These are phyloP conservation scores for Fusarium coicis DNA, from an alignment of 2,329 filamentous ascomycete genomes.

Conservation along the genomic window DNA sequence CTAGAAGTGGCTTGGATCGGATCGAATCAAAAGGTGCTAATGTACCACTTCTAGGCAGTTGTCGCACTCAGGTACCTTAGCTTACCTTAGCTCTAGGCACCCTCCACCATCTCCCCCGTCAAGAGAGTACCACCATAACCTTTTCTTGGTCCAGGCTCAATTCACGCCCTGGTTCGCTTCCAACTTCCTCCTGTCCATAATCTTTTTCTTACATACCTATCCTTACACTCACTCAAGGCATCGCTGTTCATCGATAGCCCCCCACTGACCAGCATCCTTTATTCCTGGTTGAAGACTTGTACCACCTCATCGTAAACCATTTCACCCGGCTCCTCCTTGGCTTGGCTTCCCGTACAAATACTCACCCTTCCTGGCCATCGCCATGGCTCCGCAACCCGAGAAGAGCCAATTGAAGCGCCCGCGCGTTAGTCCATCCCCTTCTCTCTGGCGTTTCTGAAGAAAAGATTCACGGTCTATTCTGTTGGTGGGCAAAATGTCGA, in stretches of 20 bases:
- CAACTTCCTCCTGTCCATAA: conserved; percentile 22
- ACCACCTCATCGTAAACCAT: conserved; percentile 24
- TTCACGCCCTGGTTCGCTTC: conserved; percentile 40
- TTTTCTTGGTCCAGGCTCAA: conserved; percentile 33
- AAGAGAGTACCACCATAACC: conserved; percentile 44
- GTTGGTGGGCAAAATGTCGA: conserved; percentile 3
- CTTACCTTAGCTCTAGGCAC: conserved; percentile 33
- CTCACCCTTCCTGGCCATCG: conserved; percentile 35
- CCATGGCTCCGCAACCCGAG: conserved; percentile 72
- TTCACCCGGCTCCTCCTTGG: conserved; percentile 26
- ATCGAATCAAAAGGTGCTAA: conserved; percentile 7
- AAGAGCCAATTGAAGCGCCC: conserved; percentile 88
- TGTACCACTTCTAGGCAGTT: conserved; percentile 34
- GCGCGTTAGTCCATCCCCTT: conserved; percentile 66
- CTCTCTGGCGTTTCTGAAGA: conserved; percentile 2
- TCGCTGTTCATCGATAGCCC: conserved; percentile 26
- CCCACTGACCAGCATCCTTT: conserved; percentile 19
- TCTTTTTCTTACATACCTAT: conserved; percentile 10
- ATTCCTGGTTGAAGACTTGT: conserved; percentile 3
- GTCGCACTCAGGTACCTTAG: conserved; percentile 32
- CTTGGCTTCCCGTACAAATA: conserved; percentile 29
- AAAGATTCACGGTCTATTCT: not conserved
- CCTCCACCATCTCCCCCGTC: conserved; percentile 27
- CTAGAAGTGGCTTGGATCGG: conserved; percentile 34
- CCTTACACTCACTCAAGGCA: conserved; percentile 33